These are phyloP conservation scores for Xylaria sp. DNA, from an alignment of 2,329 filamentous ascomycete species.

Conservation along the genomic window DNA sequence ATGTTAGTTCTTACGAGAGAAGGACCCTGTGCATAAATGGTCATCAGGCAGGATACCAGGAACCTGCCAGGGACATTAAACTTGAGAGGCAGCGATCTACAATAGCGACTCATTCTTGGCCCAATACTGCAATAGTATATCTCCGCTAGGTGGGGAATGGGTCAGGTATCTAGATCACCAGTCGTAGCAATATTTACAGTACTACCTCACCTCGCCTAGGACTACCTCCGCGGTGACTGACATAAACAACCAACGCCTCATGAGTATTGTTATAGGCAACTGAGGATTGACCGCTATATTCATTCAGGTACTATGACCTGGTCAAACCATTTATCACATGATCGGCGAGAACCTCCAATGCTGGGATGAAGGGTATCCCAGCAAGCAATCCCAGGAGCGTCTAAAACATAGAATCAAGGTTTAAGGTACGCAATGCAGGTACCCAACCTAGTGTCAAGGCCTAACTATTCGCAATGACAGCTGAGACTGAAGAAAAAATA, in stretches of 20 bases:
- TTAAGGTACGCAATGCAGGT: background rate
- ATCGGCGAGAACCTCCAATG: background rate
- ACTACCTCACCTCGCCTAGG: background rate
- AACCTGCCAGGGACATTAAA: background rate
- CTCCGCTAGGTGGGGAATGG: background rate
- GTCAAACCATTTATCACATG: slow-evolving; percentile 1
- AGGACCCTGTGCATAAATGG: background rate
- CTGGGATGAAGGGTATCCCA: slow-evolving; percentile 9
- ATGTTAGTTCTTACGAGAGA: background rate
- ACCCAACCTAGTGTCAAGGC: background rate
- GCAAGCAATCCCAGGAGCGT: background rate
- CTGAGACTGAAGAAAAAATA: background rate
- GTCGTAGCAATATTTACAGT: too few species aligned
- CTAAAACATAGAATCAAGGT: background rate
- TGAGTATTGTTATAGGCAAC: background rate
- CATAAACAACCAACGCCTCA: background rate
- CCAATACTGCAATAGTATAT: background rate
- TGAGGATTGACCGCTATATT: background rate
- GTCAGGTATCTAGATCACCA: slow-evolving; percentile 11
- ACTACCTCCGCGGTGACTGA: background rate
- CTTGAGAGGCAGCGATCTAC: background rate
- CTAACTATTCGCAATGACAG: background rate
- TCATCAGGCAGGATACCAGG: too few species aligned
- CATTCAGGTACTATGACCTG: background rate
- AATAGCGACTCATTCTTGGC: background rate